These are phyloP conservation scores for Ascochyta lentis DNA, from an alignment of 2,329 filamentous ascomycete species.

Conservation along the genomic window DNA sequence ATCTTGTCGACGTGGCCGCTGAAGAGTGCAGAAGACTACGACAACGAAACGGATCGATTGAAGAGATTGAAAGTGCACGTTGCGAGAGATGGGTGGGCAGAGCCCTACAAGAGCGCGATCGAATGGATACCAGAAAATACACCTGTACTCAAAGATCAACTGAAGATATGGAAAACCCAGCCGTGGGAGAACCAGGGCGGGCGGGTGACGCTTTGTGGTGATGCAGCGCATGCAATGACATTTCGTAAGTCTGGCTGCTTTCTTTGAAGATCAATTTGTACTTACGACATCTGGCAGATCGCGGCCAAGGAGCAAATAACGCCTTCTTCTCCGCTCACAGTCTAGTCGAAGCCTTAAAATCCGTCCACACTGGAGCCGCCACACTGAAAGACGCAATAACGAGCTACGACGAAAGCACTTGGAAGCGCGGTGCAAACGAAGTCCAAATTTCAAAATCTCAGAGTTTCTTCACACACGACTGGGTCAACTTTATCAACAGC, in stretches of 20 bases:
- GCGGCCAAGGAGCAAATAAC: slow-evolving; percentile 49
- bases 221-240: slow-evolving; percentile 52
- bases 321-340: slow-evolving; percentile 44
- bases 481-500: slow-evolving; percentile 39
- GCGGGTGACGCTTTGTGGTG: slow-evolving; percentile 46
- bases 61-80: slow-evolving; percentile 38
- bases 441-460: slow-evolving; percentile 43
- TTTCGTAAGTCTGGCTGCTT: slow-evolving; percentile 32
- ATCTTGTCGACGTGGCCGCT: slow-evolving; percentile 41
- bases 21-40: slow-evolving; percentile 36
- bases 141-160: slow-evolving; percentile 35
- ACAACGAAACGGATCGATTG: slow-evolving; percentile 33
- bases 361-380: slow-evolving; percentile 15
- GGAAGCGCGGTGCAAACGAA: slow-evolving; percentile 38
- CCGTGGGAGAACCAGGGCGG: slow-evolving; percentile 45
- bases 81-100: slow-evolving; percentile 36
- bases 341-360: slow-evolving; percentile 35
- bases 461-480: slow-evolving; percentile 44
- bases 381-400: slow-evolving; percentile 27
- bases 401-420: slow-evolving; percentile 36
- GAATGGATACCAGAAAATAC: slow-evolving; percentile 44
- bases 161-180: slow-evolving; percentile 46
- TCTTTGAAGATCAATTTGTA: background rate
- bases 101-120: slow-evolving; percentile 45
- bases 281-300: slow-evolving; percentile 29